Evolutionary conservation across 164 flowering plant species (phyloP).

Genomic region (Vitis rotundifolia): DNA sequence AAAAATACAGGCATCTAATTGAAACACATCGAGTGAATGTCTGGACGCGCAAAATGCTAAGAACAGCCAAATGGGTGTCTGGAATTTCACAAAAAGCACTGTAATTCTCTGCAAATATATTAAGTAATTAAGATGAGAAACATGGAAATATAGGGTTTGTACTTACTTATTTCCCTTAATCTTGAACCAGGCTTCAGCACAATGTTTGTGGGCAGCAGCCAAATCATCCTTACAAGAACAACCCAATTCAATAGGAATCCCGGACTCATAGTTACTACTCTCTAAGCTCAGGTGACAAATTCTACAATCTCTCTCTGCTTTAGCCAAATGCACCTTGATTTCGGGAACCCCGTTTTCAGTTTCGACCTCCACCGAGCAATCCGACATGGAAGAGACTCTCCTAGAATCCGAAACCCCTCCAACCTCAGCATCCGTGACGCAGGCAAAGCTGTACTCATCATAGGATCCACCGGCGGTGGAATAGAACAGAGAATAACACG

Average conservation of each 20-base stretch:
- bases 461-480: slow-evolving; percentile 61
- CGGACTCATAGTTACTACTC: slow-evolving; percentile 51
- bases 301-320: slow-evolving; percentile 75
- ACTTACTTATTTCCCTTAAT: slow-evolving; percentile 90
- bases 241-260: slow-evolving; percentile 78
- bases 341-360: slow-evolving; percentile 35
- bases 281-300: slow-evolving; percentile 88
- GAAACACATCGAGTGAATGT: background rate
- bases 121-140: background rate
- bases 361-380: slow-evolving; percentile 45
- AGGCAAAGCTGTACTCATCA: slow-evolving; percentile 51
- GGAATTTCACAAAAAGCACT: background rate
- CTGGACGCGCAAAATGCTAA: background rate
- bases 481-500: slow-evolving; percentile 55
- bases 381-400: slow-evolving; percentile 54
- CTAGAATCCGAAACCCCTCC: slow-evolving; percentile 34
- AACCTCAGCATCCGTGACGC: slow-evolving; percentile 46
- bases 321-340: slow-evolving; percentile 53
- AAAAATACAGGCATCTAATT: background rate
- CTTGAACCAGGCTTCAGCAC: slow-evolving; percentile 97
- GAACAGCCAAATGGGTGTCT: background rate
- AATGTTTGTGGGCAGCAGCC: slow-evolving; percentile 84
- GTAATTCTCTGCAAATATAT: too few relatives aligned
- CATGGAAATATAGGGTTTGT: background rate
- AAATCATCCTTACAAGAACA: slow-evolving; percentile 91